Evolutionary conservation across 371 early-diverging fungal genomes (phyloP), one percentile per base, ranked within the genome.

Genomic region (Mucor piriformis): DNA sequence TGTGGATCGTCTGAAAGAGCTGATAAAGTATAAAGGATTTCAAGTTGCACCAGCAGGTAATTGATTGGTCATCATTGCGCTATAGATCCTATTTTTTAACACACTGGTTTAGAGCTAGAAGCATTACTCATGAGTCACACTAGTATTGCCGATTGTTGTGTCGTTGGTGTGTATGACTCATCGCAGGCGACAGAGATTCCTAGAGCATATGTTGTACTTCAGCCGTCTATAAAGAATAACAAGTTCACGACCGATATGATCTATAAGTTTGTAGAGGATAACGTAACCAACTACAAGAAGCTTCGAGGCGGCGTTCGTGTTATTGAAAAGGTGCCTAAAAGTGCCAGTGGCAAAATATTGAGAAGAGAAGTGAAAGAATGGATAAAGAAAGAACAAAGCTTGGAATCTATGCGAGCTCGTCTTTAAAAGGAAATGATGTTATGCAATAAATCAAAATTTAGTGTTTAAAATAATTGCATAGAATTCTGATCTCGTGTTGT

Each of bases 1-100:
- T 24, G 68, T 79, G 11, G 92, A 91, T 59, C 88, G 91, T 48
- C 76, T 87, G 24, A 92, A 92, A 66, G 92, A 92, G 60, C 64
- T 92, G 16, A 90, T 92, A 58, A 91, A 91, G 61, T 86, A 77
- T 64, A 92, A 91, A 61, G 92, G 91, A 1, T 88, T 82, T 70
- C 38, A 38, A 38, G 38, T 38, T 15, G 38, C 38, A n/a, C 38
- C 85, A 87, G 38, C 38, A 38, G 38, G 38, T 38, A 38, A 38
- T 38, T 38, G 11, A 15, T 38, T 15, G 4, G 16, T 38, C 4
- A 38, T n/a, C n/a, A n/a, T n/a, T n/a, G n/a, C n/a, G n/a, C n/a
- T n/a, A n/a, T n/a, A n/a, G n/a, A n/a, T n/a, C n/a, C n/a, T n/a
- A n/a, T n/a, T n/a, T n/a, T n/a, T n/a, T n/a, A n/a, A n/a, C n/a